Evolutionary conservation across 805 yeast genomes (phyloP).

Genomic region (Saturnispora zaruensis): DNA sequence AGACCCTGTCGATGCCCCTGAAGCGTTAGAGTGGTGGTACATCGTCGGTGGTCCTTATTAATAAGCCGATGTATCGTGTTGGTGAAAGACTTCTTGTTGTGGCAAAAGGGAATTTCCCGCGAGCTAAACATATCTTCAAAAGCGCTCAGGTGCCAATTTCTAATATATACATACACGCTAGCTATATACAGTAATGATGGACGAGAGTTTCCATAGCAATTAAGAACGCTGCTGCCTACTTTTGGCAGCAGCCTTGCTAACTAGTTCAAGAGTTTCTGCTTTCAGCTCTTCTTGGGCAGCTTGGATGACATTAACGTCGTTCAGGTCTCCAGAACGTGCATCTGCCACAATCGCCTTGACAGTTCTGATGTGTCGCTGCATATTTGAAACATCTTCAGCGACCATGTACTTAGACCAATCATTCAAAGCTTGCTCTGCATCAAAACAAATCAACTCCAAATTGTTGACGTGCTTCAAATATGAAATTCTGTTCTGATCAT

Average conservation of each 20-base stretch:
- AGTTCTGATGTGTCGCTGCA: constrained; percentile 18
- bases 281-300: constrained; percentile 31
- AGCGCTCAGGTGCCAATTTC: constrained; percentile 1
- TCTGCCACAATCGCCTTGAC: constrained; percentile 26
- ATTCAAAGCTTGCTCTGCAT: constrained; percentile 28
- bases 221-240: not conserved
- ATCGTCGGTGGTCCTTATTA: constrained; percentile 10
- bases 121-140: not conserved
- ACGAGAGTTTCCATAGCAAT: not conserved
- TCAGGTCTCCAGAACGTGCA: constrained; percentile 25
- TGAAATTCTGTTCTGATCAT: constrained; percentile 40
- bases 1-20: constrained; percentile 31
- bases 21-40: constrained; percentile 28
- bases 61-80: not conserved
- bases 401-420: constrained; percentile 19
- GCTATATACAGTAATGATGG: not conserved
- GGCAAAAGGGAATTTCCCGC: not conserved
- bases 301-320: constrained; percentile 23
- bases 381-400: constrained; percentile 10
- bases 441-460: constrained; percentile 29
- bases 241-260: constrained; percentile 23
- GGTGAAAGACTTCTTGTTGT: not conserved
- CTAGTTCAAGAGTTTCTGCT: constrained; percentile 21
- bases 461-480: constrained; percentile 76
- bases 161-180: not conserved